A percentile compares a stretch with the other conserved stretches of the same genome.
Conservation (phyloP, 805 yeast species). For the Cyberlindnera xishuangbannaensis region DNA sequence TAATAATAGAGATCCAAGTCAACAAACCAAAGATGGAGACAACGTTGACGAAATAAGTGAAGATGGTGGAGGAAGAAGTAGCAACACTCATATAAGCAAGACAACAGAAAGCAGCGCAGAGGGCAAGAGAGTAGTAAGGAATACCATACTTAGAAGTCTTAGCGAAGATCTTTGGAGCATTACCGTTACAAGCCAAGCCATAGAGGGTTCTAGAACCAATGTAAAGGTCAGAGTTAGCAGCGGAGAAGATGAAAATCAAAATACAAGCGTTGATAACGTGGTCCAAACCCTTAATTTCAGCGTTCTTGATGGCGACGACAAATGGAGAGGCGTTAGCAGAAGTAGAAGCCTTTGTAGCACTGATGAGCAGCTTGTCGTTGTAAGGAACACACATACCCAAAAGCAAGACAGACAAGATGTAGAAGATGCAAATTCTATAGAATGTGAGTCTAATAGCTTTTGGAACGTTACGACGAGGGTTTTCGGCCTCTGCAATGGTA, state of each 20-base stretch:
- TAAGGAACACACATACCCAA: slow-evolving; percentile 67
- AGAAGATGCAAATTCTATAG: slow-evolving; percentile 62
- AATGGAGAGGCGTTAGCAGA: slow-evolving; percentile 78
- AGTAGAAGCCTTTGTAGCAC: slow-evolving; percentile 42
- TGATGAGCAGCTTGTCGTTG: slow-evolving; percentile 41
- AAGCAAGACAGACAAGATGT: slow-evolving; percentile 53
- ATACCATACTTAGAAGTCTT: slow-evolving; percentile 54
- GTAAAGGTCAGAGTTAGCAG: slow-evolving; percentile 74
- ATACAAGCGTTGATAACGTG: slow-evolving; percentile 76
- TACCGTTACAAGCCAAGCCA: slow-evolving; percentile 66
- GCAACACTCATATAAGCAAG: slow-evolving; percentile 70
- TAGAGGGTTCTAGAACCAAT: slow-evolving; percentile 72
- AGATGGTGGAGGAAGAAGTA: slow-evolving; percentile 48
- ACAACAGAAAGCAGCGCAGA: slow-evolving; percentile 47
- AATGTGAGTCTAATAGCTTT: slow-evolving; percentile 65
- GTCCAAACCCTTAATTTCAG: slow-evolving; percentile 60
- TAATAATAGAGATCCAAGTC: slow-evolving; percentile 68
- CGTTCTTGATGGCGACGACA: slow-evolving; percentile 71
- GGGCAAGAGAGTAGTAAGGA: slow-evolving; percentile 51
- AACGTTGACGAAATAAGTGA: slow-evolving; percentile 67
- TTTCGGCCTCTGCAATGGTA: slow-evolving; percentile 68
- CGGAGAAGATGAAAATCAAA: slow-evolving; percentile 71
- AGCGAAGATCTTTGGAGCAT: slow-evolving; percentile 45
- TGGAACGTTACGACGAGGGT: slow-evolving; percentile 65
- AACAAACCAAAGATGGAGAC: slow-evolving; percentile 71